These are phyloP conservation scores for Globisporangium barbulae DNA, from an alignment of 352 stramenopile species.

Conservation along the genomic window DNA sequence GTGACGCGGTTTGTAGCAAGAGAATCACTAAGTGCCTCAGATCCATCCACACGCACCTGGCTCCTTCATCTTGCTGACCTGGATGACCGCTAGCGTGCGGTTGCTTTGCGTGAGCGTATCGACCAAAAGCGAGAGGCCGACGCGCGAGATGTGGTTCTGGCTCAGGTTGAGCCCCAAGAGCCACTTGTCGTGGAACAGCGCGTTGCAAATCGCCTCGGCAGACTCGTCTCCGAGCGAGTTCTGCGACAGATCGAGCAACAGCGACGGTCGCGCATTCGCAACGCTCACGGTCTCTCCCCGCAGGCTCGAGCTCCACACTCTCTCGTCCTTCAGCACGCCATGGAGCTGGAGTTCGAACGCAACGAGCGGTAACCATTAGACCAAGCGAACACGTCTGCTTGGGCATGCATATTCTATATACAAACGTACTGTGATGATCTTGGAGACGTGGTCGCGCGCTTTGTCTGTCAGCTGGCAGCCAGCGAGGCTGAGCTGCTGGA, in stretches of 20 bases:
- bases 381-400: too few relatives aligned
- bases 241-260: conserved; percentile 46
- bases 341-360: conserved; percentile 30
- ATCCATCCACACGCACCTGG: conserved; percentile 15
- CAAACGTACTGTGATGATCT: conserved; percentile 47
- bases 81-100: conserved; percentile 40
- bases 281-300: conserved; percentile 23
- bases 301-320: conserved; percentile 54
- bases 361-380: too few relatives aligned
- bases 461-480: conserved; percentile 48
- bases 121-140: conserved; percentile 25
- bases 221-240: conserved; percentile 43
- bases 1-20: background rate
- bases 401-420: background rate
- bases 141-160: conserved; percentile 34
- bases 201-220: conserved; percentile 35
- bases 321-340: conserved; percentile 46
- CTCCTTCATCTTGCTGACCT: conserved; percentile 29
- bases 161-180: conserved; percentile 49
- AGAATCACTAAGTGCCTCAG: background rate
- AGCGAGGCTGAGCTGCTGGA: conserved; percentile 43
- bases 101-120: conserved; percentile 45
- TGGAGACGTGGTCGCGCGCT: conserved; percentile 43
- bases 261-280: conserved; percentile 9
- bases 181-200: conserved; percentile 72